Base-by-base conservation (phyloP, 1,284 basidiomycete genomes). In the Irpex rosettiformis region DNA sequence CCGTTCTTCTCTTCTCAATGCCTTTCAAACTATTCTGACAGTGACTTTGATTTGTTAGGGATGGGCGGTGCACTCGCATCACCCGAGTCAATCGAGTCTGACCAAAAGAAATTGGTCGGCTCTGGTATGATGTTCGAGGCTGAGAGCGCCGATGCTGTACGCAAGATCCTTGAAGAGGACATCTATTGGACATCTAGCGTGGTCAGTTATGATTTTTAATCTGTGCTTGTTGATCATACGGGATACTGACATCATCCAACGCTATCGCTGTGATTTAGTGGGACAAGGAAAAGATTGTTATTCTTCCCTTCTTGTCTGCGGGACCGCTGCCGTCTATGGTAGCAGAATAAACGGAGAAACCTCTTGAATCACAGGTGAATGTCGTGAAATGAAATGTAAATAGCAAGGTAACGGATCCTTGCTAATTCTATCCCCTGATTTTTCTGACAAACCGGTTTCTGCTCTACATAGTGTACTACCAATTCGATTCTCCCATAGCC, bases 121-220 rank as follows among this genome's bases (percentile, higher is more conserved):
- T 72, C 72, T 1, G 16, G 69, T 11, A 48, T 72, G 57, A 58
- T 73, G 11, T 70, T 61, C 55, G 66, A 70, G 52, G 71, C 72
- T 13, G 65, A 68, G 42, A 69, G 61, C 37, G 28, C 71, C 21
- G 67, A 69, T 28, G 61, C 61, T 10, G 70, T 70, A 43, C 61
- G 65, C n/a, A 58, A 64, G 52, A 25, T 67, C 4, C 62, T 73
- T 30, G 63, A 72, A 57, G 58, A 63, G 13, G 73, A 74, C 42
- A 52, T 69, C 22, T 74, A 73, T 54, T 73, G 66, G 47, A 69
- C 59, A 13, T 59, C 53, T 8, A 63, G 64, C 33, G 73, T 73
- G 55, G 73, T 74, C 54, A 65, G 70, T 69, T 1, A 48, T 16
- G n/a, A 18, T 11, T 21, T 21, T 10, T 27, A 49, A 33, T 7